These are phyloP conservation scores for Leccinum ochraceum DNA, from an alignment of 768 basidiomycete genomes.

Conservation along the genomic window DNA sequence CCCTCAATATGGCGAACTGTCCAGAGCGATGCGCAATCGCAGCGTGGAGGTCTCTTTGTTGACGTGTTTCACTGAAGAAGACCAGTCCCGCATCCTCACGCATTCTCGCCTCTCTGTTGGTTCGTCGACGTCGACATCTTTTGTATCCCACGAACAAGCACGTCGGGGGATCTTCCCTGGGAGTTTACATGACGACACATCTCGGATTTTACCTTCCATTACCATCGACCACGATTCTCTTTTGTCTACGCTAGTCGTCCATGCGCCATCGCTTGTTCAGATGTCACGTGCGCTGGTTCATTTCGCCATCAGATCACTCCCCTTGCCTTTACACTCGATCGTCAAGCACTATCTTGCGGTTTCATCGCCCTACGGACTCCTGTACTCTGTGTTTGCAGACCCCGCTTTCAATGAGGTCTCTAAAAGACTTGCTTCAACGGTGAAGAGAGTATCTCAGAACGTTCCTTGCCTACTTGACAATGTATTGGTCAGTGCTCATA, in stretches of 20 bases:
- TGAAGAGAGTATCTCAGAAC: conserved; percentile 13
- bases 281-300: conserved; percentile 26
- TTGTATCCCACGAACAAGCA: conserved; percentile 22
- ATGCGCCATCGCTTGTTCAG: conserved; percentile 35
- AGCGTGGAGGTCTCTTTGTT: conserved; percentile 80
- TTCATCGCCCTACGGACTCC: conserved; percentile 10
- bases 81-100: conserved; percentile 46
- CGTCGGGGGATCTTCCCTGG: conserved; percentile 26
- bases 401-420: conserved; percentile 14
- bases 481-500: conserved; percentile 32
- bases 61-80: conserved; percentile 41
- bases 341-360: conserved; percentile 26
- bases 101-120: conserved; percentile 49
- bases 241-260: conserved; percentile 44
- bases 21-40: conserved; percentile 97
- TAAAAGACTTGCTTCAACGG: conserved; percentile 13
- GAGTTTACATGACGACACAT: neutral
- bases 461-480: conserved; percentile 12
- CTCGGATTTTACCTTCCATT: conserved; percentile 36
- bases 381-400: conserved; percentile 24
- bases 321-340: conserved; percentile 13
- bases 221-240: conserved; percentile 50
- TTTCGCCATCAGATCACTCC: conserved; percentile 27
- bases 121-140: conserved; percentile 6
- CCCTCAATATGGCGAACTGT: conserved; percentile 89